These are phyloP conservation scores for Acacia confusa DNA, from an alignment of 306 rosid genomes.

Conservation along the genomic window DNA sequence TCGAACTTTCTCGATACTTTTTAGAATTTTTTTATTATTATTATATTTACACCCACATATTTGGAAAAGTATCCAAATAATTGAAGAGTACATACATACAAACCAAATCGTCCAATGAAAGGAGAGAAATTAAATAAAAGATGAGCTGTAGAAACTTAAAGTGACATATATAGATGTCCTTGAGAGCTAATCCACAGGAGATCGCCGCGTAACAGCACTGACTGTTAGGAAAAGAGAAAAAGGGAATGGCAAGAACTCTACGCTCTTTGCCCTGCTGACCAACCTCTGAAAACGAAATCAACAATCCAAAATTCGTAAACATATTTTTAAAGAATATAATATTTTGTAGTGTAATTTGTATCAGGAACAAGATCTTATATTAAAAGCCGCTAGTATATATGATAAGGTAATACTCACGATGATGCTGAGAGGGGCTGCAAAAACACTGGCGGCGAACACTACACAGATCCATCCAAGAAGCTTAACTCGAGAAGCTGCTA, in stretches of 20 bases:
- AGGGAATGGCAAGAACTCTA: conserved; percentile 89
- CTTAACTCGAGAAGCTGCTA: conserved; percentile 36
- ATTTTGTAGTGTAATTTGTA: too few species aligned
- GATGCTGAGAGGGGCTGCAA: conserved; percentile 85
- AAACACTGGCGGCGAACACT: conserved; percentile 71
- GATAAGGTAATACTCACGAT: conserved; percentile 45
- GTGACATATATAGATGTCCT: conserved; percentile 79
- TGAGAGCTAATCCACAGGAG: conserved; percentile 58
- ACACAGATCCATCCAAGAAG: conserved; percentile 92
- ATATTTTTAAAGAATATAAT: too few species aligned
- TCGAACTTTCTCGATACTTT: not conserved
- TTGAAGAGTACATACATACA: not conserved
- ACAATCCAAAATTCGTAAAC: not conserved
- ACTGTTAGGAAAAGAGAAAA: conserved; percentile 78
- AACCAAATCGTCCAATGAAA: not conserved
- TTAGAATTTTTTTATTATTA: not conserved
- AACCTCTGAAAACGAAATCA: conserved; percentile 44
- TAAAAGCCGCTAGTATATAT: too few species aligned
- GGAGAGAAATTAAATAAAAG: too few species aligned
- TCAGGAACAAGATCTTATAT: too few species aligned
- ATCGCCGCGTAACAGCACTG: conserved; percentile 86
- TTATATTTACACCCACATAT: not conserved
- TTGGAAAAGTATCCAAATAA: not conserved
- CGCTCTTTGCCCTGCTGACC: conserved; percentile 86
- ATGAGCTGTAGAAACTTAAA: conserved; percentile 42